Base-by-base conservation (phyloP, 1,284 basidiomycete species). In the Erythrobasidium hasegawianum region DNA sequence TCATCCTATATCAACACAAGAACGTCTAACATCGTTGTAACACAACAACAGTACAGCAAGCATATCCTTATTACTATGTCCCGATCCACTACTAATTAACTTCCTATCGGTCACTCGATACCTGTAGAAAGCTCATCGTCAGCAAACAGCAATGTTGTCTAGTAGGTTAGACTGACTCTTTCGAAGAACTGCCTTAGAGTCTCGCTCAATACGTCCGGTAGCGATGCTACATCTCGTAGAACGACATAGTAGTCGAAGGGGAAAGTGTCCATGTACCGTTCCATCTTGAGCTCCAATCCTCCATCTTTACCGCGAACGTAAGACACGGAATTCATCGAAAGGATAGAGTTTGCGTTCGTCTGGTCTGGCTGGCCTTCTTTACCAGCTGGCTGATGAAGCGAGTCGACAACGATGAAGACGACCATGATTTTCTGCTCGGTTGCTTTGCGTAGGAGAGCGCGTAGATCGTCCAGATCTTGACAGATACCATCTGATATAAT, bases 401-500 rank as follows among this genome's bases (percentile, higher is more conserved):
- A 92, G 77, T 99, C 96, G 67, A 98, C 82, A 70, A 98, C 85
- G 76, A 99, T 85, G 81, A 99, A 99, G 59, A 98, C 95, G 61
- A 98, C 84, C 88, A 98, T 89, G 72, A 98, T 87, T 20, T 88
- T 84, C 77, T 95, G 89, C 75, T 93, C 93, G 70, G 88, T 85
- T 0, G 95, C 96, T 71, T 85, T 86, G 45, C 96, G 84, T 38
- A 98, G 80, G 39, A 93, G 79, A 1, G 87, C 86, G 39, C 88
- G 85, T 55, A 98, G 81, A 71, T 83, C 82, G 53, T 92, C 89
- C 76, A 97, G 94, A 76, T 97, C 91, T 78, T 97, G 92, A 77
- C 94, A 97, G 71, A 97, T 90, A 33, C 96, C 96, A 76, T 99
- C 96, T 18, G 94, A 97, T 71, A 98, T 92, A 81, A 99, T 96